Base-by-base conservation (phyloP, 108 stramenopile species). In the Fragilaria radians region DNA sequence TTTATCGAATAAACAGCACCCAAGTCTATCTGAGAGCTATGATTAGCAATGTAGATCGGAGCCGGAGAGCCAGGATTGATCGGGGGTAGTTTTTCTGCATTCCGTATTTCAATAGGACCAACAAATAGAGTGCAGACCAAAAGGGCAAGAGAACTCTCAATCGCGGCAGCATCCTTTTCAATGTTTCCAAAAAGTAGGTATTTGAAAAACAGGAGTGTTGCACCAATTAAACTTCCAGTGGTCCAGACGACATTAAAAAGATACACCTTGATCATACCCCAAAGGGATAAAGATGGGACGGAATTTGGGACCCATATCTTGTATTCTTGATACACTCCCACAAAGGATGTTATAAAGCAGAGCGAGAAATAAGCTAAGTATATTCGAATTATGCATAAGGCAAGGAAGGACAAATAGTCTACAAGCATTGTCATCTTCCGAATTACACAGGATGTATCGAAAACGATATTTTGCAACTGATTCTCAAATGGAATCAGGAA, bases 41-140 rank as follows among this genome's bases (percentile, higher is more conserved):
- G 89, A 60, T 91, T 91, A 28, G 86, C 86, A 59, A 91, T 62
- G 53, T 77, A 83, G 1, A 91, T 78, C 2, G 86, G 86, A 19
- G 86, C 89, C 17, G 46, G 24, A 24, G 61, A 59, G 25, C 65
- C 53, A 11, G 48, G 17, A 5, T 9, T 5, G 17, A 46, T 28
- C 3, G 48, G 56, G 1, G 88, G 88, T 22, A 86, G 58, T 51
- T 89, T 76, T 52, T 86, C 82, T 34, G 30, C 48, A 32, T 85
- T 85, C 18, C 47, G 11, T 7, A 89, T 68, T 67, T 73, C 77
- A 1, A 82, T 81, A 24, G 72, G 67, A 22, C 78, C 75, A 23
- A 82, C 57, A n/a, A 82, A 66, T 18, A 52, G 19, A 1, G 32
- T 24, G 1, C 21, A 25, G 48, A 17, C 47, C 17, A 52, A 19